A percentile compares a stretch with the other conserved stretches of the same genome.
These are phyloP conservation scores for Daedalea quercina DNA, from an alignment of 768 basidiomycete species.

Conservation along the genomic window DNA sequence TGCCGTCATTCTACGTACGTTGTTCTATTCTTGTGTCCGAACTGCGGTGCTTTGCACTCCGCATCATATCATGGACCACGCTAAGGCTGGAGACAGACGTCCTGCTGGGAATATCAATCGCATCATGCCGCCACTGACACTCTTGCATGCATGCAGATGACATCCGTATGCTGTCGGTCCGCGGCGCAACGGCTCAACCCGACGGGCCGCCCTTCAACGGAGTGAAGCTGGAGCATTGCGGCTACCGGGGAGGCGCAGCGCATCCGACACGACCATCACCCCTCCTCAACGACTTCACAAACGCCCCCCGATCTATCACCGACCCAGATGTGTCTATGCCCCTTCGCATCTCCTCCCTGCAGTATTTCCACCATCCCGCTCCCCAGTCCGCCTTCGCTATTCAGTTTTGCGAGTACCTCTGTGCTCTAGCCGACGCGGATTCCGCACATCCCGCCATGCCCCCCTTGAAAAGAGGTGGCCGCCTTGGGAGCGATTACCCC, in stretches of 20 bases:
- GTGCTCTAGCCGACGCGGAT: slow-evolving; percentile 2
- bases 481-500: neutral
- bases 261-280: neutral
- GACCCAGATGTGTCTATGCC: neutral
- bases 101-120: too few species aligned
- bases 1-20: too few species aligned
- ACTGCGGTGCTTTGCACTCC: too few species aligned
- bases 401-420: neutral
- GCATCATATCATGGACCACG: too few species aligned
- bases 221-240: neutral
- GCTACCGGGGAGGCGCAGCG: neutral
- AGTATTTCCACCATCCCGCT: neutral
- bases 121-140: too few species aligned
- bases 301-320: slow-evolving; percentile 4
- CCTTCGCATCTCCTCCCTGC: neutral
- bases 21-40: too few species aligned
- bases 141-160: too few species aligned
- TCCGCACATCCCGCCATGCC: slow-evolving; percentile 10
- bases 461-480: slow-evolving; percentile 11
- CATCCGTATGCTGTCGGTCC: too few species aligned
- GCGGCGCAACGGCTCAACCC: too few species aligned
- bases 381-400: neutral
- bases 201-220: neutral
- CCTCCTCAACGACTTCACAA: neutral
- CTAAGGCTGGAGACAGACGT: too few species aligned